phyloP scores from a whole-genome alignment of 1,139 yeast species.

The Diutina pseudorugosa region DNA sequence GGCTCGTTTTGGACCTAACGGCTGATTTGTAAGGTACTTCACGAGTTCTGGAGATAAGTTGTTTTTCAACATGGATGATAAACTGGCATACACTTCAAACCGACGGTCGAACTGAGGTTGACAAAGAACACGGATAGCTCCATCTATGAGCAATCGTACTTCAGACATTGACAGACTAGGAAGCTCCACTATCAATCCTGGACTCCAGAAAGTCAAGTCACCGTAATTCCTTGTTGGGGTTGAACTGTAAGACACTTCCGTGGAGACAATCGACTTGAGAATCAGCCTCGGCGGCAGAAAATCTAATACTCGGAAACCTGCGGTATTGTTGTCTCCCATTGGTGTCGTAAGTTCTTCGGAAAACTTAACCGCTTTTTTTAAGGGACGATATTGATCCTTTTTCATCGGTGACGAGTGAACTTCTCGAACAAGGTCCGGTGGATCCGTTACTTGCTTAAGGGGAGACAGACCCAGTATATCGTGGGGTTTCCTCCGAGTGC shows the following conservation, averaged over 20 bases:
- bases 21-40: background rate
- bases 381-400: background rate
- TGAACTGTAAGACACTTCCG: background rate
- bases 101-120: background rate
- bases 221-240: background rate
- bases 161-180: background rate
- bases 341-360: background rate
- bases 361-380: constrained; percentile 9
- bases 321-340: too few relatives aligned
- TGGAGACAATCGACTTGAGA: background rate
- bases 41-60: background rate
- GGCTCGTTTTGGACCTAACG: background rate
- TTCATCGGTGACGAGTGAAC: background rate
- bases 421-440: background rate
- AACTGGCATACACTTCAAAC: background rate
- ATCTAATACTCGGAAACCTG: background rate
- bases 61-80: background rate
- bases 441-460: background rate
- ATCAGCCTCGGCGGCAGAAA: constrained; percentile 1
- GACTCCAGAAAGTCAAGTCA: background rate
- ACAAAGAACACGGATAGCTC: background rate
- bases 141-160: background rate
- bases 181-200: background rate
- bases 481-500: background rate
- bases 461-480: background rate